Percentiles rank a stretch among this genome's conserved stretches.
phyloP scores from a whole-genome alignment of 768 basidiomycete species.

The Leccinum boreale region DNA sequence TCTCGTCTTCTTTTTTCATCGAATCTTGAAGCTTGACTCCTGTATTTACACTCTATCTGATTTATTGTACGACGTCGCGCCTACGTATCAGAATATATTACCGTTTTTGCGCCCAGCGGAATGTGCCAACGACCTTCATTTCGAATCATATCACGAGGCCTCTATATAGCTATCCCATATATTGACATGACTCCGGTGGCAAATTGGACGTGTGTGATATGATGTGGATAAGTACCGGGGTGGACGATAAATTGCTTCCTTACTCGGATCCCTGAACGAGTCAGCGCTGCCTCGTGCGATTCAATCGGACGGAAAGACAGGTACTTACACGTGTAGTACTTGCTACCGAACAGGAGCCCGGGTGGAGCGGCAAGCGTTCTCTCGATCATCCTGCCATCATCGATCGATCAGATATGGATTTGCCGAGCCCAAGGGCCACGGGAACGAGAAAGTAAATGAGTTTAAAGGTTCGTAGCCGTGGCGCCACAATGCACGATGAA shows the following conservation, averaged over 20 bases:
- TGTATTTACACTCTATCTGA: not conserved
- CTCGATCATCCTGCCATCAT: not conserved
- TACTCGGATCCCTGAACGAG: not conserved
- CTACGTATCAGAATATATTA: not conserved
- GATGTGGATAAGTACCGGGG: not conserved
- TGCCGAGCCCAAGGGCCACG: not conserved
- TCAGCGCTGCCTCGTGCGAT: not conserved
- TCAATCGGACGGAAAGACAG: not conserved
- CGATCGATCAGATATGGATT: not conserved
- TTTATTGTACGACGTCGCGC: constrained; percentile 8
- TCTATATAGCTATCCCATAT: not conserved
- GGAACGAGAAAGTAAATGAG: not conserved
- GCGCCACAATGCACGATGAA: not conserved
- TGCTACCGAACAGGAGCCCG: not conserved
- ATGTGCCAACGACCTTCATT: not conserved
- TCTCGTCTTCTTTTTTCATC: not conserved
- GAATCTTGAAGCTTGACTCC: not conserved
- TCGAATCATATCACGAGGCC: not conserved
- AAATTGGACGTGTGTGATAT: not conserved
- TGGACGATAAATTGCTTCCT: not conserved
- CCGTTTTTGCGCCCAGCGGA: not conserved
- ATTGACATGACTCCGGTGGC: not conserved
- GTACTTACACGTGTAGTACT: not conserved
- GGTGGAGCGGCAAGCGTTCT: not conserved
- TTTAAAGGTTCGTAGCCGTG: not conserved